Evolutionary conservation across 768 basidiomycete species (phyloP).

Genomic region (Serendipita sp.): DNA sequence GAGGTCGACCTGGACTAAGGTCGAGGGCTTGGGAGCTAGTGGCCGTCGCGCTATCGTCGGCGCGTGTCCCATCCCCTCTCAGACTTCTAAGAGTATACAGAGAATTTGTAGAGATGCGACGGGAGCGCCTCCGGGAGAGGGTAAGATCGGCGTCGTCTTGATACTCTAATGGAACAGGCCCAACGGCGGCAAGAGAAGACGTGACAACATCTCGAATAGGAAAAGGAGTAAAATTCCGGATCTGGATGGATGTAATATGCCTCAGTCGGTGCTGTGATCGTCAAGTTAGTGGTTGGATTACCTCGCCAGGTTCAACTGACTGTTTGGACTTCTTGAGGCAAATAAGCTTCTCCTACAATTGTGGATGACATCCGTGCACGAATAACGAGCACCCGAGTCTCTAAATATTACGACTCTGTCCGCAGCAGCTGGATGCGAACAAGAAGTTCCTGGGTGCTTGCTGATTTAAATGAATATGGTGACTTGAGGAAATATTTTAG

Average conservation of each 20-base stretch:
- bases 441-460: not conserved
- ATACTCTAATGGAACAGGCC: not conserved
- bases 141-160: not conserved
- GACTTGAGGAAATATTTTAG: too few relatives aligned
- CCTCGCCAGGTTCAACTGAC: not conserved
- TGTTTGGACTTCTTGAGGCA: not conserved
- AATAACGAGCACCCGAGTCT: not conserved
- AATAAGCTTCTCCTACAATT: not conserved
- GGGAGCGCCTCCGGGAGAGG: not conserved
- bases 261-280: slow-evolving; percentile 32
- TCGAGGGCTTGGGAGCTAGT: not conserved
- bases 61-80: not conserved
- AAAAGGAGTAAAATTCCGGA: slow-evolving; percentile 73
- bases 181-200: slow-evolving; percentile 38
- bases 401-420: not conserved
- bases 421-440: not conserved
- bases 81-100: not conserved
- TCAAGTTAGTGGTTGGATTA: not conserved
- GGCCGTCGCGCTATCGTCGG: not conserved
- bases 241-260: slow-evolving; percentile 55
- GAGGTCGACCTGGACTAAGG: not conserved
- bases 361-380: not conserved
- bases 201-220: slow-evolving; percentile 64
- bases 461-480: too few relatives aligned
- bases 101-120: not conserved